Conservation (phyloP, 2,329 filamentous ascomycete species). For the Malbranchea zuffiana region DNA sequence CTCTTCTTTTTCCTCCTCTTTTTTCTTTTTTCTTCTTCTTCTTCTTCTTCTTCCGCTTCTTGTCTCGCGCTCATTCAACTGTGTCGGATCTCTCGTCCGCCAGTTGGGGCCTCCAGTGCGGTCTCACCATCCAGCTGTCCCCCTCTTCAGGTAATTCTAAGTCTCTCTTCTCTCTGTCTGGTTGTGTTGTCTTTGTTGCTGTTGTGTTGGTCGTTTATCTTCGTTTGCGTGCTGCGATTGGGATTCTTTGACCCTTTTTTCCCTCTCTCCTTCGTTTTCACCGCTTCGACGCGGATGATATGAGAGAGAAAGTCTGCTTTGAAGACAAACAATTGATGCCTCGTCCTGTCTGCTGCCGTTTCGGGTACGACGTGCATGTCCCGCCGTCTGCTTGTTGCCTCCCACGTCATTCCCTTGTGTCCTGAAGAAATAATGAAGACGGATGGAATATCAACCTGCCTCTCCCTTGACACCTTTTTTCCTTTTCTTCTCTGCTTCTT, state of each 20-base stretch:
- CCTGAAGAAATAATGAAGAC: no score
- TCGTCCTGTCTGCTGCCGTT: background rate
- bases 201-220: background rate
- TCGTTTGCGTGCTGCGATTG: background rate
- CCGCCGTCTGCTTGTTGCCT: conserved; percentile 1
- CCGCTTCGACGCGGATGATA: no score
- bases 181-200: background rate
- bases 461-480: conserved; percentile 20
- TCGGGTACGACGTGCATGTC: no score
- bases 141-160: conserved; percentile 1
- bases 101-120: conserved; percentile 3
- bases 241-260: background rate
- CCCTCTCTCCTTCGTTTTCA: background rate
- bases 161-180: background rate
- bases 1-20: background rate
- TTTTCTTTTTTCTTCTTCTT: conserved; percentile 3
- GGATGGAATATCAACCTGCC: no score
- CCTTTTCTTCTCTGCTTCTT: conserved; percentile 15
- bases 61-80: no score
- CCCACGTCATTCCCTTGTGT: conserved; percentile 10
- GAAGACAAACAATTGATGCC: no score
- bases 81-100: no score
- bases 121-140: conserved; percentile 3
- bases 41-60: conserved; percentile 1
- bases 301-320: no score